A percentile compares a stretch with the other conserved stretches of the same genome.
These are phyloP conservation scores for Sideroxylon spinosum DNA, from an alignment of 179 eudicot genomes.

Conservation along the genomic window DNA sequence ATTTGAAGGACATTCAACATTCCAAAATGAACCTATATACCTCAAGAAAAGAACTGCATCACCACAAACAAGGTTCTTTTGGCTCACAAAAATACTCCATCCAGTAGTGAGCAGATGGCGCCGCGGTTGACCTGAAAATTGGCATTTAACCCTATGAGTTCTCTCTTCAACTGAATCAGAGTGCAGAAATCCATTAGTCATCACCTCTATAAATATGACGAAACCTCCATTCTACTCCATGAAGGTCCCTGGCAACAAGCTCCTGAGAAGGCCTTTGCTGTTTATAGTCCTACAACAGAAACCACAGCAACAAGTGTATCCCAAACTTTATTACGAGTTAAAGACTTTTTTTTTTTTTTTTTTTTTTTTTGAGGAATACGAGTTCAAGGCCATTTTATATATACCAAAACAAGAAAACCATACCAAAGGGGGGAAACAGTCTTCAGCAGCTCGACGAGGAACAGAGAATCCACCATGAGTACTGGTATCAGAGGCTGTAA, in stretches of 20 bases:
- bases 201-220: conserved; percentile 91
- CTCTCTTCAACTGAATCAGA: background rate
- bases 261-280: conserved; percentile 83
- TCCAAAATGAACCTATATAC: conserved; percentile 29
- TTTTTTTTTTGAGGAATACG: no score
- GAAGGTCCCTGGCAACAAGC: conserved; percentile 74
- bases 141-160: conserved; percentile 6
- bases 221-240: conserved; percentile 87
- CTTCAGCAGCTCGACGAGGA: conserved; percentile 93
- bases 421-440: conserved; percentile 87
- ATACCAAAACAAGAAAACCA: conserved; percentile 11
- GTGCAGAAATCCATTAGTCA: conserved; percentile 12
- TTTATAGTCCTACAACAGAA: conserved; percentile 58
- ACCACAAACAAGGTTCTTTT: conserved; percentile 75
- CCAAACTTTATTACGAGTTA: background rate
- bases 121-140: conserved; percentile 75
- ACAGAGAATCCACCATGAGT: conserved; percentile 97
- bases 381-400: background rate
- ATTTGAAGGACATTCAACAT: background rate
- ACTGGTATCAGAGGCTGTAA: conserved; percentile 85
- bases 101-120: conserved; percentile 91
- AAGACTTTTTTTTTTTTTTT: no score
- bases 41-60: conserved; percentile 92
- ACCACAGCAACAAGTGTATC: background rate
- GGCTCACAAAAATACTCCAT: conserved; percentile 86